These are phyloP conservation scores for Exophiala sp. DNA, from an alignment of 2,329 filamentous ascomycete species.

Conservation along the genomic window DNA sequence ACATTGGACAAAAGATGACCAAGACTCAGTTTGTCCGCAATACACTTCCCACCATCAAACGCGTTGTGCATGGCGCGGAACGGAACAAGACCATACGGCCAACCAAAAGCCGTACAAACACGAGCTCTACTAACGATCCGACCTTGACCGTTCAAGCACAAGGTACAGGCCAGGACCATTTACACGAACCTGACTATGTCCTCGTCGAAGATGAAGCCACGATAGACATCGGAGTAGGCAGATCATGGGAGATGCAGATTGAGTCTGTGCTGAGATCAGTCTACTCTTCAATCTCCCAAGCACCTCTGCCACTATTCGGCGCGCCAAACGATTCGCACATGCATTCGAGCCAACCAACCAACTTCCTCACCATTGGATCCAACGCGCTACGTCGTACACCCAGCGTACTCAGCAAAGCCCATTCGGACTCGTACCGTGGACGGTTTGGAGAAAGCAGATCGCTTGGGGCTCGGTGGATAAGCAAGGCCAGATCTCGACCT, in stretches of 20 bases:
- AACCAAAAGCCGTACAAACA: constrained; percentile 5
- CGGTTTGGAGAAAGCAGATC: constrained; percentile 60
- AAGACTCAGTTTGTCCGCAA: constrained; percentile 93
- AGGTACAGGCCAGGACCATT: constrained; percentile 28
- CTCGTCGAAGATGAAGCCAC: constrained; percentile 54
- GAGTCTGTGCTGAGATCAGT: constrained; percentile 90
- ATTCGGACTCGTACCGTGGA: constrained; percentile 78
- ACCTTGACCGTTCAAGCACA: background rate
- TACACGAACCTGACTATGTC: constrained; percentile 33
- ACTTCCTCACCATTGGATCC: constrained; percentile 65
- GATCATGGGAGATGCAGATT: constrained; percentile 82
- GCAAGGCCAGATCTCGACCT: constrained; percentile 79
- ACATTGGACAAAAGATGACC: constrained; percentile 97
- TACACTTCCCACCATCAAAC: constrained; percentile 82
- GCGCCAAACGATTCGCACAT: constrained; percentile 36
- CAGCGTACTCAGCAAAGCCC: constrained; percentile 87
- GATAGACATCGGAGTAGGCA: constrained; percentile 69
- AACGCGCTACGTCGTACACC: constrained; percentile 78
- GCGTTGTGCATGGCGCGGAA: constrained; percentile 49
- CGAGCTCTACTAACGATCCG: constrained; percentile 11
- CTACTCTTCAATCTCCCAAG: constrained; percentile 82
- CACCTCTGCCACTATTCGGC: constrained; percentile 82
- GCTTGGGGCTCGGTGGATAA: constrained; percentile 69
- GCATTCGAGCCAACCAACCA: constrained; percentile 39
- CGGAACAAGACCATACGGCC: constrained; percentile 11